Conservation (phyloP, 2,329 filamentous ascomycete species). For the Leptoxyphium fumago region DNA sequence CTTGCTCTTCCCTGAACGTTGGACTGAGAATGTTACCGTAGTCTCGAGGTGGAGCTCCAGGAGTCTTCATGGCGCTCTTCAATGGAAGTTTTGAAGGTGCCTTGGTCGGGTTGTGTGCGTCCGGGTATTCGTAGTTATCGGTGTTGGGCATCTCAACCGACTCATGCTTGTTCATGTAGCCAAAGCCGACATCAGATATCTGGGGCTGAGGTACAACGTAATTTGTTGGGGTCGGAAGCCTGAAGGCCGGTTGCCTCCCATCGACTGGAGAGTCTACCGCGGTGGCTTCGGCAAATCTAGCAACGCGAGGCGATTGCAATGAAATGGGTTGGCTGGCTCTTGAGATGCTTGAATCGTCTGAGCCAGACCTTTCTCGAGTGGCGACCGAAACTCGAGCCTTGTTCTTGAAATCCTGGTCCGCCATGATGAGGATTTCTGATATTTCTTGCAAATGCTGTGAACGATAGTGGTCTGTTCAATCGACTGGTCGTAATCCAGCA, state of each 20-base stretch:
- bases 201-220: slow-evolving; percentile 48
- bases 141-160: slow-evolving; percentile 42
- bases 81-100: slow-evolving; percentile 64
- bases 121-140: slow-evolving; percentile 30
- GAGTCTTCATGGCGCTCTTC: slow-evolving; percentile 80
- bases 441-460: no score
- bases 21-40: slow-evolving; percentile 61
- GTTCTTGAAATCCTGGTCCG: not conserved
- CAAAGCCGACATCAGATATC: slow-evolving; percentile 80
- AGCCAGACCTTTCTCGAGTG: not conserved
- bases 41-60: slow-evolving; percentile 62
- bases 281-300: slow-evolving; percentile 70
- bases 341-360: slow-evolving; percentile 13
- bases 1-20: slow-evolving; percentile 77
- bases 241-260: slow-evolving; percentile 38
- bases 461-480: no score
- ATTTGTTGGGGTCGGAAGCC: slow-evolving; percentile 34
- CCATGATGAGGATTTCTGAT: not conserved
- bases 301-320: slow-evolving; percentile 53
- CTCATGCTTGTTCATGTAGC: slow-evolving; percentile 56
- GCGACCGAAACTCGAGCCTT: not conserved
- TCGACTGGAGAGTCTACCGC: slow-evolving; percentile 65
- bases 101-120: slow-evolving; percentile 46
- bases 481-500: no score
- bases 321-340: slow-evolving; percentile 23